Base-by-base conservation (phyloP, 495 filamentous ascomycete species). In the Halenospora varia region DNA sequence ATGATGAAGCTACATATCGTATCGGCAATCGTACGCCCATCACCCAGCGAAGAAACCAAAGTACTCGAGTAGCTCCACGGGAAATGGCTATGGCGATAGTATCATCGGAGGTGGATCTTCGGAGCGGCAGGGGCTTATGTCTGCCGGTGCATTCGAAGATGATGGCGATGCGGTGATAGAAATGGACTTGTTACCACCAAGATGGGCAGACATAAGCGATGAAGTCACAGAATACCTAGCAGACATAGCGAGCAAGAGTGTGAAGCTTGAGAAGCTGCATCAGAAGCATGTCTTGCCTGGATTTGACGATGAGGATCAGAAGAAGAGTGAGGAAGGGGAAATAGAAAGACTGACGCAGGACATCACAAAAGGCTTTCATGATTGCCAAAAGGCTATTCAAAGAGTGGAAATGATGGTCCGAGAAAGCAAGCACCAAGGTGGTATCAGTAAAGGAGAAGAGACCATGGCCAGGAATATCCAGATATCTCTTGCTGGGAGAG, bases 401-500 rank as follows among this genome's bases (percentile, higher is more conserved):
- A 81, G 84, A 57, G 87, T 98, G 50, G 92, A 96, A 65, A 74
- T 77, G 62, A 88, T 97, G 86, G 87, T 94, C 22, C 78, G 80
- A 44, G 89, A 94, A 61, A 77, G 85, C 15, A 87, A 84, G 66
- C 76, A 82, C 55, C 62, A 64, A n/a, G 87, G 88, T 11, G 75
- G 79, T 48, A 82, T 94, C 54, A 91, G 77, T 58, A 83, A 77
- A 60, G 88, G 87, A 26, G 94, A 97, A 68, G 92, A 94, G 74
- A 90, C 84, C 6, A 97, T 98, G 92, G 92, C 91, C 39, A 88
- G 82, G 74, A 98, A 98, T 71, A 90, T 97, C 57, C 89, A 96
- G 71, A 89, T 96, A 46, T 89, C 86, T 41, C 80, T 98, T 44
- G 94, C 94, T 1, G 75, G 88, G 9, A 76, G 90, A 54, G 91